Evolutionary conservation across 371 early-diverging fungal genomes (phyloP).

Genomic region (Dinochytrium kinnereticum): DNA sequence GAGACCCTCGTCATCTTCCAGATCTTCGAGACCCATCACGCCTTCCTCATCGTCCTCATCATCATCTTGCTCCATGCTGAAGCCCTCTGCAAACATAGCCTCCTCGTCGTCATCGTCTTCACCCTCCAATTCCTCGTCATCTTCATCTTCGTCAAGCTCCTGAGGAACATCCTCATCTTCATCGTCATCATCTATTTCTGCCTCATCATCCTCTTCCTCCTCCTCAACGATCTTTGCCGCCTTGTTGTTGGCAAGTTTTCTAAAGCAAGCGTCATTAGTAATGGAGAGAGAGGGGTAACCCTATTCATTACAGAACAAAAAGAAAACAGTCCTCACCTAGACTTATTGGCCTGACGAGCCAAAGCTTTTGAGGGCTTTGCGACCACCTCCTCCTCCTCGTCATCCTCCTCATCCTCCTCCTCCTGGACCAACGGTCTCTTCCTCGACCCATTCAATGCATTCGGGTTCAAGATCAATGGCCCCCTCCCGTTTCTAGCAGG

Average conservation of each 20-base stretch:
- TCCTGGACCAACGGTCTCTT: not conserved
- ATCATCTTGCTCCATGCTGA: slow-evolving; percentile 9
- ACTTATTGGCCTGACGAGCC: not conserved
- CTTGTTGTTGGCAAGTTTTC: not conserved
- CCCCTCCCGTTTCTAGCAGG: too few species aligned
- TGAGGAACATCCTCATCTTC: slow-evolving; percentile 41
- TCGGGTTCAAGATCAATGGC: not conserved
- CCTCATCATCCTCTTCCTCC: slow-evolving; percentile 18
- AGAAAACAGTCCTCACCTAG: not conserved
- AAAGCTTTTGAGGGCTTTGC: too few species aligned
- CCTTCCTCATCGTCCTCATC: slow-evolving; percentile 45
- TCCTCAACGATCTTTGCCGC: not conserved
- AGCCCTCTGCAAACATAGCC: slow-evolving; percentile 9
- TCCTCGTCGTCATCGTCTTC: slow-evolving; percentile 48
- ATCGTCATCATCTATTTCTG: slow-evolving; percentile 33
- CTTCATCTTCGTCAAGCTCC: slow-evolving; percentile 33
- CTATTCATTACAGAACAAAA: not conserved
- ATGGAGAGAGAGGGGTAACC: too few species aligned
- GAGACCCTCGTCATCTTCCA: slow-evolving; percentile 40
- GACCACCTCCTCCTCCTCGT: too few species aligned
- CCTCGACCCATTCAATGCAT: not conserved
- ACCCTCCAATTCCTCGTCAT: not conserved
- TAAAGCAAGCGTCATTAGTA: not conserved
- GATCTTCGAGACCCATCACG: slow-evolving; percentile 27
- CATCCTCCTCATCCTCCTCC: not conserved